These are phyloP conservation scores for Aspergillus piperis DNA, from an alignment of 2,329 filamentous ascomycete species.

Conservation along the genomic window DNA sequence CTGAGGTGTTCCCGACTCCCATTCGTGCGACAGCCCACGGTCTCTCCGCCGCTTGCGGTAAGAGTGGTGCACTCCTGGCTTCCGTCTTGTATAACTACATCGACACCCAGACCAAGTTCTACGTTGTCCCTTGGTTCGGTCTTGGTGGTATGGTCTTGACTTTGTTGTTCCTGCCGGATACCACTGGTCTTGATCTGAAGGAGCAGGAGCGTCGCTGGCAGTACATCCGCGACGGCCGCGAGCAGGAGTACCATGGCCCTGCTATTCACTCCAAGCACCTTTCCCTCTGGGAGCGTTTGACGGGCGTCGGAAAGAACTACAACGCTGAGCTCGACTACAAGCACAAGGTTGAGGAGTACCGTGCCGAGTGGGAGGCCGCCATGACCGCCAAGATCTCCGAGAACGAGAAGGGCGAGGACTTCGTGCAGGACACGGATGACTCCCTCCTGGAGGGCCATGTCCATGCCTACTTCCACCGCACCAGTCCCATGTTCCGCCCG, in stretches of 20 bases:
- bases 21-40: conserved; percentile 93
- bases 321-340: conserved; percentile 79
- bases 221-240: conserved; percentile 77
- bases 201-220: conserved; percentile 94
- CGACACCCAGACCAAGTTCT: conserved; percentile 77
- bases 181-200: conserved; percentile 92
- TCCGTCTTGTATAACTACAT: conserved; percentile 96
- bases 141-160: conserved; percentile 83
- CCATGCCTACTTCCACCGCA: conserved; percentile 57
- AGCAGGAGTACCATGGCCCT: conserved; percentile 85
- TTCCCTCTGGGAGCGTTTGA: conserved; percentile 81
- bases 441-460: conserved; percentile 53
- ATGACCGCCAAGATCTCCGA: conserved; percentile 53
- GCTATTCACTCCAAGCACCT: conserved; percentile 88
- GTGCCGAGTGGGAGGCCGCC: conserved; percentile 56
- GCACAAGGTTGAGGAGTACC: conserved; percentile 82
- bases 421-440: conserved; percentile 46
- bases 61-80: conserved; percentile 82
- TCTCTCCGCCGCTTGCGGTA: conserved; percentile 88
- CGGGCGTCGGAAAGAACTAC: conserved; percentile 78
- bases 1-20: conserved; percentile 93
- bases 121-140: conserved; percentile 94
- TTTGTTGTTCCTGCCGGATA: conserved; percentile 87
- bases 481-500: conserved; percentile 46
- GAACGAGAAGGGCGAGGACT: conserved; percentile 42